Conservation (phyloP, 2,329 filamentous ascomycete species). For the Geosmithia flava region DNA sequence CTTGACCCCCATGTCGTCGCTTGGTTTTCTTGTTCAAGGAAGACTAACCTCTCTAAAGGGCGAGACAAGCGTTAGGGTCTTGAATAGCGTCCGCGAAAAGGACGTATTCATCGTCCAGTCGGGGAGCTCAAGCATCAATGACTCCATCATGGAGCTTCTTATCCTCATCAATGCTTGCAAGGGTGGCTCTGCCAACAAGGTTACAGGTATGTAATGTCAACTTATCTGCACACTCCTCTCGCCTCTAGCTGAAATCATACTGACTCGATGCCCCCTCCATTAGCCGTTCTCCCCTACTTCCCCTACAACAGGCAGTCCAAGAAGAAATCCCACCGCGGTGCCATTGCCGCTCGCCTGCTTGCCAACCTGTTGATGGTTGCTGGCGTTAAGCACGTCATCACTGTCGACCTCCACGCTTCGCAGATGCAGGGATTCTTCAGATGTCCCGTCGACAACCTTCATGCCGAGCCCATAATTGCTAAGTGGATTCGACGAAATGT, state of each 20-base stretch:
- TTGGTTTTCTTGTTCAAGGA: background rate
- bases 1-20: background rate
- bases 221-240: constrained; percentile 2
- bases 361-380: constrained; percentile 89
- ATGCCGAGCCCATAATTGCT: constrained; percentile 88
- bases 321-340: constrained; percentile 94
- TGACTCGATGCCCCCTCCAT: constrained; percentile 5
- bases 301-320: constrained; percentile 99
- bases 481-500: constrained; percentile 92
- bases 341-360: constrained; percentile 94
- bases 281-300: constrained; percentile 86
- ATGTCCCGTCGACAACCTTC: constrained; percentile 93
- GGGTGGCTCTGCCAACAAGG: constrained; percentile 89
- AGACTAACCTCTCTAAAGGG: constrained; percentile 29
- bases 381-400: constrained; percentile 94
- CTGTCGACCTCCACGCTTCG: constrained; percentile 89
- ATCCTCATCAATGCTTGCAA: constrained; percentile 99
- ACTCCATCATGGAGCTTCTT: constrained; percentile 97
- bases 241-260: constrained; percentile 2
- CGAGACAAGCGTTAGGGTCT: constrained; percentile 57
- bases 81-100: constrained; percentile 80
- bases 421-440: constrained; percentile 99
- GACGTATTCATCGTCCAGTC: constrained; percentile 99
- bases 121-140: constrained; percentile 90
- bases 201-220: constrained; percentile 57